Evolutionary conservation across 768 basidiomycete genomes (phyloP).

Genomic region (Tricholoma matsutake): DNA sequence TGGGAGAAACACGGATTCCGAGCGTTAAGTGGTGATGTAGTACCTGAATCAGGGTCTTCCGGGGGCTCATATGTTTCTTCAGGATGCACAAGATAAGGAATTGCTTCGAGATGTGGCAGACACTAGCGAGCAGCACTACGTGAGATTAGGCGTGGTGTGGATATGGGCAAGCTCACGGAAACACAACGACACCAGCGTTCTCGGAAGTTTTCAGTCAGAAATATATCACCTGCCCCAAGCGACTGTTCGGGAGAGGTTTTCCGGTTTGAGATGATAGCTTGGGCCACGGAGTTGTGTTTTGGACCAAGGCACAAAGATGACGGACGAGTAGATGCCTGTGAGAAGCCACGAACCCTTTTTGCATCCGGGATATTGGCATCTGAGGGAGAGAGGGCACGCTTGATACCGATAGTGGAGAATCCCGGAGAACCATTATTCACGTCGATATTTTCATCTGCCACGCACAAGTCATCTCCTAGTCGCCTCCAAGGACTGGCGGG

Average conservation of each 20-base stretch:
- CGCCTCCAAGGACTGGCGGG: constrained; percentile 49
- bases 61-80: constrained; percentile 86
- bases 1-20: constrained; percentile 11
- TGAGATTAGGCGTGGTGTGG: constrained; percentile 5
- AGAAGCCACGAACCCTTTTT: constrained; percentile 33
- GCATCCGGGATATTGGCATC: constrained; percentile 32
- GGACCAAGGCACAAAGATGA: constrained; percentile 53
- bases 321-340: constrained; percentile 16
- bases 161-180: constrained; percentile 38
- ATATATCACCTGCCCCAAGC: constrained; percentile 68
- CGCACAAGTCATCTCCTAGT: constrained; percentile 31
- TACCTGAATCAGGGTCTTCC: constrained; percentile 82
- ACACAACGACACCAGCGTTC: constrained; percentile 78
- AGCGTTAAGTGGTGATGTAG: constrained; percentile 4
- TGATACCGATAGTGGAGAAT: constrained; percentile 32
- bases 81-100: constrained; percentile 66
- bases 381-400: constrained; percentile 49
- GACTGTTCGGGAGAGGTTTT: constrained; percentile 20
- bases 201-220: constrained; percentile 71
- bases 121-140: constrained; percentile 44
- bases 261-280: constrained; percentile 39
- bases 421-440: constrained; percentile 18
- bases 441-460: constrained; percentile 27
- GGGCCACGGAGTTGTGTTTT: constrained; percentile 40
- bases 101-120: constrained; percentile 45